Conservation (phyloP, 148 eudicot genomes). For the Rhododendron mucronatum region DNA sequence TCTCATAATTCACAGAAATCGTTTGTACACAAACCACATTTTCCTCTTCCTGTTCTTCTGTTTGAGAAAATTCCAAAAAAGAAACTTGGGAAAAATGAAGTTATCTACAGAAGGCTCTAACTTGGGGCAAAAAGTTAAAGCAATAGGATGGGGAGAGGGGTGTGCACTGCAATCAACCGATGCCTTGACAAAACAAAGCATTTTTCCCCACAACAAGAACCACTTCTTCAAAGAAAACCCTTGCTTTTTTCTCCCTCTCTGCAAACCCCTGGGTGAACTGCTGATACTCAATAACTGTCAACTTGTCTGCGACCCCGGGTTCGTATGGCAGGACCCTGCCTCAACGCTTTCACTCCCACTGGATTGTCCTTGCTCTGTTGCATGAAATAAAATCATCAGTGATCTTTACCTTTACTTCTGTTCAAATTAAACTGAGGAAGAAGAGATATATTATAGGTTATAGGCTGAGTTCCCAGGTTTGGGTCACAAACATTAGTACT, state of each 20-base stretch:
- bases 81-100: neutral
- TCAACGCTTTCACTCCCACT: slow-evolving; percentile 47
- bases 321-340: slow-evolving; percentile 43
- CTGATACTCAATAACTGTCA: slow-evolving; percentile 17
- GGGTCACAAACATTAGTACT: neutral
- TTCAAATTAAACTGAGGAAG: neutral
- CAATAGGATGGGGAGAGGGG: neutral
- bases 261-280: neutral
- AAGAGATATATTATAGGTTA: neutral
- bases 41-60: neutral
- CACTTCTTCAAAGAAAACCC: neutral
- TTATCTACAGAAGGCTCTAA: neutral
- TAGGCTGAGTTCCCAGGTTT: neutral
- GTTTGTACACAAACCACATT: neutral
- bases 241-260: neutral
- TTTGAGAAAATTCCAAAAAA: neutral
- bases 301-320: slow-evolving; percentile 12
- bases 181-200: neutral
- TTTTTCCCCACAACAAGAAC: neutral
- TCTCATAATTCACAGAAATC: neutral
- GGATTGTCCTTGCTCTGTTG: slow-evolving; percentile 72
- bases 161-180: neutral
- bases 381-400: slow-evolving; percentile 7
- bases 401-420: neutral
- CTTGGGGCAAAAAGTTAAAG: neutral